Percentiles rank a stretch among this genome's conserved stretches.
Conservation (phyloP, 495 filamentous ascomycete genomes). For the Schizothecium vesticola region DNA sequence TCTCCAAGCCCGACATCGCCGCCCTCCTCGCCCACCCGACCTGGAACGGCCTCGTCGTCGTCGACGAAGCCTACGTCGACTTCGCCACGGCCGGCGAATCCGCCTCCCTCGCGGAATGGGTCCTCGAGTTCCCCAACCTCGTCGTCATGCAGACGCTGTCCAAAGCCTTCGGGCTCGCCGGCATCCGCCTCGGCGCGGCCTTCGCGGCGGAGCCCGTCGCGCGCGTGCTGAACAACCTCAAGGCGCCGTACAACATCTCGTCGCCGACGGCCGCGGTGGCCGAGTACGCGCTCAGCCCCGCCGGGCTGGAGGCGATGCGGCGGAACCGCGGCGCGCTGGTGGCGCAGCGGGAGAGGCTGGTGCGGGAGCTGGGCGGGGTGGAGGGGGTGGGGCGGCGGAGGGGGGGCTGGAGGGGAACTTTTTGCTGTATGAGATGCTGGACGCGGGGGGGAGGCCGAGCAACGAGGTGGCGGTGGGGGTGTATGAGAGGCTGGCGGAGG, state of each 20-base stretch:
- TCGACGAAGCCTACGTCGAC: conserved; percentile 97
- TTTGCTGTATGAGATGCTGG: conserved; percentile 79
- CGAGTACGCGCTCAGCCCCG: conserved; percentile 57
- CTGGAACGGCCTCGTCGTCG: conserved; percentile 90
- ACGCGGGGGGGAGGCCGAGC: conserved; percentile 64
- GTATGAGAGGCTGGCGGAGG: conserved; percentile 82
- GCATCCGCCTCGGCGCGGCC: conserved; percentile 70
- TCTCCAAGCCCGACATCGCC: conserved; percentile 69
- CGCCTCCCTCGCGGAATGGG: conserved; percentile 86
- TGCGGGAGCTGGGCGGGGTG: conserved; percentile 68
- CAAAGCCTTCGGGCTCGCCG: conserved; percentile 93
- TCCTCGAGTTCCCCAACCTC: conserved; percentile 87
- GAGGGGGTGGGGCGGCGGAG: conserved; percentile 73
- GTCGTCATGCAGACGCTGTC: conserved; percentile 97
- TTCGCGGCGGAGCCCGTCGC: conserved; percentile 58
- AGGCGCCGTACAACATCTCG: conserved; percentile 93
- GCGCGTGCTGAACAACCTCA: conserved; percentile 75
- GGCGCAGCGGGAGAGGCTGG: conserved; percentile 67
- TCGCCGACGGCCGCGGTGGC: conserved; percentile 81
- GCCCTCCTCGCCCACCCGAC: conserved; percentile 76
- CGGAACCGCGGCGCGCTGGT: conserved; percentile 62
- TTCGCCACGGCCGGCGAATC: conserved; percentile 64
- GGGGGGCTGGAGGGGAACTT: conserved; percentile 86
- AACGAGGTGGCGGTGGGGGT: conserved; percentile 71
- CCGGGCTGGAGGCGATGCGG: conserved; percentile 66